Conservation (phyloP, 371 early-diverging fungal genomes). For the Mucor saturninus region DNA sequence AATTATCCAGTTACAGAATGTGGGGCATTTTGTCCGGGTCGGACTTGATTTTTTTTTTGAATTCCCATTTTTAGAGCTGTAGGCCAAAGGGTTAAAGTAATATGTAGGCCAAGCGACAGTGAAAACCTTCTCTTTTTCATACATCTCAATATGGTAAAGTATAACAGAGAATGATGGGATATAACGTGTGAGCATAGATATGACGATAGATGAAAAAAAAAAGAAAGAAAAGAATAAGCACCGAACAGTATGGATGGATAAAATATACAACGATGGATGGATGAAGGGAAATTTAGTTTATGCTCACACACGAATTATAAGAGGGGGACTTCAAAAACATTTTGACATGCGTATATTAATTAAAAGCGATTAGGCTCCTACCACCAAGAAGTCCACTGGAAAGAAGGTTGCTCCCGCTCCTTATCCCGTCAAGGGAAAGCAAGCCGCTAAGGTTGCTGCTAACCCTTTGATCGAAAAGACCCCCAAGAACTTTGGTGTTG, state of each 20-base stretch:
- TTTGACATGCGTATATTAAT: not conserved
- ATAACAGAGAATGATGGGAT: slow-evolving; percentile 4
- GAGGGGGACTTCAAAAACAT: not conserved
- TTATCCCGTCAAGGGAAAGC: slow-evolving; percentile 75
- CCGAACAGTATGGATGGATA: slow-evolving; percentile 18
- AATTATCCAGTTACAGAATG: too few relatives aligned
- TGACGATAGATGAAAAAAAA: slow-evolving; percentile 18
- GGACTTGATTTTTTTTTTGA: not conserved
- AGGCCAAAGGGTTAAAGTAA: not conserved
- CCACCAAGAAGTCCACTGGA: slow-evolving; percentile 65
- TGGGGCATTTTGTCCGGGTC: not conserved
- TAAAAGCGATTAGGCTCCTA: slow-evolving; percentile 44
- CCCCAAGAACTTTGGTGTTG: slow-evolving; percentile 93
- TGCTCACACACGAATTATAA: not conserved
- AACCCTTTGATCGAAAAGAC: slow-evolving; percentile 95
- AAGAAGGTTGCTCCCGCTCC: slow-evolving; percentile 97
- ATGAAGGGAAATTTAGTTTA: not conserved
- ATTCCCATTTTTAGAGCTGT: not conserved
- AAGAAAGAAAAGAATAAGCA: not conserved
- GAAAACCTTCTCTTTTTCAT: slow-evolving; percentile 32
- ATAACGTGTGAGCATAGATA: not conserved
- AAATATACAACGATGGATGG: slow-evolving; percentile 3
- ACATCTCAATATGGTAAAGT: slow-evolving; percentile 27
- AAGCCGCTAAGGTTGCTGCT: slow-evolving; percentile 69
- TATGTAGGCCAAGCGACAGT: slow-evolving; percentile 2